Conservation (phyloP, 441 rosid genomes). For the Adansonia madagascariensis region DNA sequence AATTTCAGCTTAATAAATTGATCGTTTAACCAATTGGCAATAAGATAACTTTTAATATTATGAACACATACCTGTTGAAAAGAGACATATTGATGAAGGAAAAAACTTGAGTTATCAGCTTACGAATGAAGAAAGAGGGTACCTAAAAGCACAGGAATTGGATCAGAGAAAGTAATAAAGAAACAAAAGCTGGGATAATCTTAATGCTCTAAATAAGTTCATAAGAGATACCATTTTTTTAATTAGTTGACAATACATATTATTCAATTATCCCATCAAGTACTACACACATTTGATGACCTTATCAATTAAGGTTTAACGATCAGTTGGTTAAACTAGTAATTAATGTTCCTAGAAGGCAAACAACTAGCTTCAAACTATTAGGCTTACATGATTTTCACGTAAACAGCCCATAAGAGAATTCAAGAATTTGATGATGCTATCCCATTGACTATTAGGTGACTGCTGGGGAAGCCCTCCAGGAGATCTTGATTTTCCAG, state of each 20-base stretch:
- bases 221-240: background rate
- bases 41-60: slow-evolving; percentile 4
- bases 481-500: slow-evolving; percentile 85
- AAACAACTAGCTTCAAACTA: slow-evolving; percentile 14
- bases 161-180: slow-evolving; percentile 26
- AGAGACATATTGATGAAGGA: slow-evolving; percentile 94
- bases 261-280: background rate
- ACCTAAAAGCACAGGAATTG: slow-evolving; percentile 55
- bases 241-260: background rate
- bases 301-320: background rate
- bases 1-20: slow-evolving; percentile 28
- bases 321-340: background rate
- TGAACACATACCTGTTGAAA: slow-evolving; percentile 77
- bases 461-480: slow-evolving; percentile 65
- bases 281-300: background rate
- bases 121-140: slow-evolving; percentile 95
- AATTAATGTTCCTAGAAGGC: background rate
- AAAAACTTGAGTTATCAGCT: slow-evolving; percentile 94
- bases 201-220: slow-evolving; percentile 8
- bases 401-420: slow-evolving; percentile 77
- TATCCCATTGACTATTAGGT: slow-evolving; percentile 85
- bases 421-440: slow-evolving; percentile 90
- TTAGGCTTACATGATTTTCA: slow-evolving; percentile 76
- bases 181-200: background rate
- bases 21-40: slow-evolving; percentile 6